phyloP scores from a whole-genome alignment of 139 green algal genomes.

The Chlamydomonas asymmetrica region DNA sequence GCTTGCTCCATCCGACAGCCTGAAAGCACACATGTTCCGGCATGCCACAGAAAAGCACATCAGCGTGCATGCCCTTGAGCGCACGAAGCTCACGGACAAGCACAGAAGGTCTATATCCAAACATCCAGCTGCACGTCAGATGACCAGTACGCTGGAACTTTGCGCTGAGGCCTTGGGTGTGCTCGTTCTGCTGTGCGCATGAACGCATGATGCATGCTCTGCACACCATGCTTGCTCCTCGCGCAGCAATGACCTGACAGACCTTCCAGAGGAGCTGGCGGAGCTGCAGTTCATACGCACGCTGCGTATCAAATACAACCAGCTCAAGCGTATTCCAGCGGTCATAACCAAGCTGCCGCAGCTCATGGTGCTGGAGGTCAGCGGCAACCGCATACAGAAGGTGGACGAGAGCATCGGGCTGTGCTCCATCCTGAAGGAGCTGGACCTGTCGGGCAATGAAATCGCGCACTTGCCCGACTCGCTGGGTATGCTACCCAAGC shows the following conservation, averaged over 20 bases:
- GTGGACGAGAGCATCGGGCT: slow-evolving; percentile 61
- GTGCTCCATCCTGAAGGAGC: slow-evolving; percentile 52
- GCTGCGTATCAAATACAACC: slow-evolving; percentile 86
- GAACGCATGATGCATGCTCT: neutral
- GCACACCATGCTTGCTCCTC: neutral
- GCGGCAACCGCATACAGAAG: slow-evolving; percentile 73
- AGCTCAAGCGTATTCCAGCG: slow-evolving; percentile 56
- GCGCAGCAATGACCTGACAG: slow-evolving; percentile 72
- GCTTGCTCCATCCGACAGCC: too few species aligned
- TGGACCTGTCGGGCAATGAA: slow-evolving; percentile 64
- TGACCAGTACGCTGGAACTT: too few species aligned
- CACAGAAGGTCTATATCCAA: too few species aligned
- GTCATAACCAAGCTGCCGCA: slow-evolving; percentile 49
- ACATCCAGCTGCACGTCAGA: too few species aligned
- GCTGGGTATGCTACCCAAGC: slow-evolving; percentile 52
- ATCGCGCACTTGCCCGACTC: slow-evolving; percentile 62
- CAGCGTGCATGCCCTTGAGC: too few species aligned
- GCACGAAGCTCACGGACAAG: too few species aligned
- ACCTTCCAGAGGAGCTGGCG: slow-evolving; percentile 72
- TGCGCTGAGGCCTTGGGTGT: too few species aligned
- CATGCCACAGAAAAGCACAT: too few species aligned
- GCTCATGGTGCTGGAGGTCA: slow-evolving; percentile 68
- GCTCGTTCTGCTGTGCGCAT: too few species aligned
- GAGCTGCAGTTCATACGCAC: slow-evolving; percentile 67
- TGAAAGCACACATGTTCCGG: too few species aligned